phyloP scores from a whole-genome alignment of 768 basidiomycete species.

The Phallus indusiatus region DNA sequence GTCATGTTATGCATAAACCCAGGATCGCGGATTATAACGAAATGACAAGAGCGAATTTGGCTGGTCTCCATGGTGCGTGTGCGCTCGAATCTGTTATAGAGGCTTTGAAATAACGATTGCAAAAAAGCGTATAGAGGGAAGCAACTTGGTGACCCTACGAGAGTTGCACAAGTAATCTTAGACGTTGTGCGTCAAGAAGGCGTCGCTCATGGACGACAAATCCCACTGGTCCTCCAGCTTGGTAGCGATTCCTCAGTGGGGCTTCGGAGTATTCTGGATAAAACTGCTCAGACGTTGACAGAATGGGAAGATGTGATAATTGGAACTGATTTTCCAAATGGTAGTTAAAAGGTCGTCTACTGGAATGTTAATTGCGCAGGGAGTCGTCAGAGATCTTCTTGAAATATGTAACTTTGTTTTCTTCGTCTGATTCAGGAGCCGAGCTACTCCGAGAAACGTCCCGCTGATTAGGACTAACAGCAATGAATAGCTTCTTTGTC shows the following conservation, averaged over 20 bases:
- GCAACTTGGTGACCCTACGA: constrained; percentile 19
- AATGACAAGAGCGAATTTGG: background rate
- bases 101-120: constrained; percentile 17
- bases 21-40: constrained; percentile 12
- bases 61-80: background rate
- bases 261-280: background rate
- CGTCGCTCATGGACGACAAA: constrained; percentile 12
- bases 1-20: background rate
- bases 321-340: constrained; percentile 3
- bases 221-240: background rate
- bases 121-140: constrained; percentile 11
- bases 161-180: constrained; percentile 16
- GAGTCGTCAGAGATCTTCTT: too few relatives aligned
- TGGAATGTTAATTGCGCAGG: too few relatives aligned
- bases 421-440: too few relatives aligned
- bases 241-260: background rate
- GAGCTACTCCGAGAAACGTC: too few relatives aligned
- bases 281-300: background rate
- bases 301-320: constrained; percentile 8
- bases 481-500: too few relatives aligned
- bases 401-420: too few relatives aligned
- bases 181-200: constrained; percentile 20
- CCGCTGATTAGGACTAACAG: too few relatives aligned
- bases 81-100: background rate
- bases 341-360: too few relatives aligned